Evolutionary conservation across 2,329 filamentous ascomycete species (phyloP).

Genomic region (Cladosporium sp.): DNA sequence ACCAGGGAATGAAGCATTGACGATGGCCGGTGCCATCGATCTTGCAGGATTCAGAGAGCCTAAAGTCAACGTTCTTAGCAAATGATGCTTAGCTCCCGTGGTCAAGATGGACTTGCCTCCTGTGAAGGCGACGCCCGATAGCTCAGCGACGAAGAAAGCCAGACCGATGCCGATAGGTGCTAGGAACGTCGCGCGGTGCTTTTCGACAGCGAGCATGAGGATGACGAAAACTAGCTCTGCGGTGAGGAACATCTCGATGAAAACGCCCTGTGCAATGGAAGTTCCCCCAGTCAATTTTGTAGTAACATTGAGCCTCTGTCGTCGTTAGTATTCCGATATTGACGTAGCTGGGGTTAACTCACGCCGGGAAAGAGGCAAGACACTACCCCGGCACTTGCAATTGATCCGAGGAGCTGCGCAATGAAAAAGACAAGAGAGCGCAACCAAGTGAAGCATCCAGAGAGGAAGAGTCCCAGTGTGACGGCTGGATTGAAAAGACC

Average conservation of each 20-base stretch:
- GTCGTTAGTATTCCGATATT: not conserved
- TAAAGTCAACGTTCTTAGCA: conserved; percentile 20
- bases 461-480: conserved; percentile 25
- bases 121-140: conserved; percentile 16
- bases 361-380: conserved; percentile 25
- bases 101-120: not conserved
- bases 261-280: conserved; percentile 24
- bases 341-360: conserved; percentile 7
- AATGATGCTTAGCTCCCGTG: not conserved
- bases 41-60: conserved; percentile 38
- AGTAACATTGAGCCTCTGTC: conserved; percentile 13
- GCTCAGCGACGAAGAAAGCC: conserved; percentile 20
- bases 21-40: conserved; percentile 38
- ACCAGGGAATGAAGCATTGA: conserved; percentile 27
- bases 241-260: conserved; percentile 32
- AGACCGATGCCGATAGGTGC: conserved; percentile 21
- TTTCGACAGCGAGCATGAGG: conserved; percentile 32
- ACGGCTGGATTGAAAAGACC: conserved; percentile 28
- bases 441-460: conserved; percentile 21
- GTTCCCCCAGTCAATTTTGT: conserved; percentile 25
- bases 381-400: conserved; percentile 26
- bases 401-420: conserved; percentile 30
- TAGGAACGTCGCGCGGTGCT: conserved; percentile 28
- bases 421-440: conserved; percentile 25
- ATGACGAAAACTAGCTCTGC: conserved; percentile 25